These are phyloP conservation scores for Ophidiomyces ophidiicola DNA, from an alignment of 2,329 filamentous ascomycete genomes.

Conservation along the genomic window DNA sequence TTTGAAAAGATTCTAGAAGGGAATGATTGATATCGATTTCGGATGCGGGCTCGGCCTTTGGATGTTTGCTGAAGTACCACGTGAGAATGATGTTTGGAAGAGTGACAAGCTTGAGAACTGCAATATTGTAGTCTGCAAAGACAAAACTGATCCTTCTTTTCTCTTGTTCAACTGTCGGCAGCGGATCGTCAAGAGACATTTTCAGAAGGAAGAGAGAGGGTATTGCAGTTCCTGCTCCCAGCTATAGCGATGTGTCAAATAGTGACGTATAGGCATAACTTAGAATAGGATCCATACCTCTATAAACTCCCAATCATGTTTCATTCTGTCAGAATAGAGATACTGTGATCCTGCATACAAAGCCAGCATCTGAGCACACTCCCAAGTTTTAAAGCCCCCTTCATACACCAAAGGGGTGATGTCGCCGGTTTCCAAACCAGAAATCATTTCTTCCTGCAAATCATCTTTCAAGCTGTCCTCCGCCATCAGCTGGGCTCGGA, in stretches of 20 bases:
- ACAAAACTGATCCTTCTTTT: constrained; percentile 39
- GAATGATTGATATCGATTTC: constrained; percentile 39
- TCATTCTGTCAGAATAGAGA: constrained; percentile 7
- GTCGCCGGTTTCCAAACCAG: constrained; percentile 44
- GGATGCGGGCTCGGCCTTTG: constrained; percentile 23
- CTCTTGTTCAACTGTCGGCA: too few relatives aligned
- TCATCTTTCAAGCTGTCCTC: constrained; percentile 37
- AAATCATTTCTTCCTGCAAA: constrained; percentile 33
- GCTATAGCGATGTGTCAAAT: constrained; percentile 23
- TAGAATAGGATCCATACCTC: constrained; percentile 20
- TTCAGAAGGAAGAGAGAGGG: constrained; percentile 46
- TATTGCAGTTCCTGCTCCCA: constrained; percentile 53
- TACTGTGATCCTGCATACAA: too few relatives aligned
- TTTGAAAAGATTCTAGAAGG: constrained; percentile 36
- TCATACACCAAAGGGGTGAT: constrained; percentile 51
- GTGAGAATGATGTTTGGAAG: constrained; percentile 49
- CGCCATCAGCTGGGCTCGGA: constrained; percentile 51
- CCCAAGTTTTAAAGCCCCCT: constrained; percentile 58
- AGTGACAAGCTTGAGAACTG: constrained; percentile 49
- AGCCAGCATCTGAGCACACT: constrained; percentile 51
- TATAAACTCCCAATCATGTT: constrained; percentile 32
- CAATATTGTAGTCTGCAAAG: constrained; percentile 50
- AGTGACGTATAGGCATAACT: too few relatives aligned
- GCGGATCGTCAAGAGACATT: constrained; percentile 19
- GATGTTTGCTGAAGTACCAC: constrained; percentile 27